Percentiles rank a stretch among this genome's conserved stretches.
Conservation (phyloP, 306 rosid species). For the Luffa acutangula region DNA sequence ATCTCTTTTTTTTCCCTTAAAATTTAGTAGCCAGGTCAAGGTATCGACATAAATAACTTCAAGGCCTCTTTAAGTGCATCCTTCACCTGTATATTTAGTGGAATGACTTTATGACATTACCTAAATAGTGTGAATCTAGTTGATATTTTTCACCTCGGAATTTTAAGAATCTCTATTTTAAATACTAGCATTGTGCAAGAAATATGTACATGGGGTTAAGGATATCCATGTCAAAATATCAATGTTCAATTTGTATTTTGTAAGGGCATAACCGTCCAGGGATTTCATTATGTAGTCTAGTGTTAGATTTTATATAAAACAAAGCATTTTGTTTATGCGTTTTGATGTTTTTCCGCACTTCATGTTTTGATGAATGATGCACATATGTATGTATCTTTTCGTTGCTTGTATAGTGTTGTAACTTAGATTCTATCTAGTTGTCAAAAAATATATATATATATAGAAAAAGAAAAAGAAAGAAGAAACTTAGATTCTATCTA, state of each 20-base stretch:
- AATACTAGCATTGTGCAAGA: not conserved
- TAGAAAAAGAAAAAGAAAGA: too few relatives aligned
- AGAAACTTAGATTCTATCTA: too few relatives aligned
- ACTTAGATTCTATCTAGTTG: too few relatives aligned
- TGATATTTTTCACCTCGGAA: not conserved
- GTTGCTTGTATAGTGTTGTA: not conserved
- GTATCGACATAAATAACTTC: not conserved
- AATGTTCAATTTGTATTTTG: not conserved
- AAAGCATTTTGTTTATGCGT: too few relatives aligned
- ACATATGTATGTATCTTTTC: conserved; percentile 34
- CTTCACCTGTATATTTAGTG: not conserved
- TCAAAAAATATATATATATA: too few relatives aligned
- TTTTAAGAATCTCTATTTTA: not conserved
- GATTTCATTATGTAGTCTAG: too few relatives aligned
- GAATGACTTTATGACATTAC: not conserved
- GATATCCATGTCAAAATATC: not conserved
- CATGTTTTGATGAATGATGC: conserved; percentile 48
- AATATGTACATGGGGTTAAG: conserved; percentile 4
- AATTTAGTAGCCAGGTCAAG: too few relatives aligned
- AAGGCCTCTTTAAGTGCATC: not conserved
- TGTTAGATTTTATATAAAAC: too few relatives aligned
- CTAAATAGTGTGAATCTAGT: not conserved
- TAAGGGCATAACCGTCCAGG: too few relatives aligned
- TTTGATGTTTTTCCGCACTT: too few relatives aligned
- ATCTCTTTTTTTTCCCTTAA: too few relatives aligned